Evolutionary conservation across 768 basidiomycete genomes (phyloP).

Genomic region (Russula abietina): DNA sequence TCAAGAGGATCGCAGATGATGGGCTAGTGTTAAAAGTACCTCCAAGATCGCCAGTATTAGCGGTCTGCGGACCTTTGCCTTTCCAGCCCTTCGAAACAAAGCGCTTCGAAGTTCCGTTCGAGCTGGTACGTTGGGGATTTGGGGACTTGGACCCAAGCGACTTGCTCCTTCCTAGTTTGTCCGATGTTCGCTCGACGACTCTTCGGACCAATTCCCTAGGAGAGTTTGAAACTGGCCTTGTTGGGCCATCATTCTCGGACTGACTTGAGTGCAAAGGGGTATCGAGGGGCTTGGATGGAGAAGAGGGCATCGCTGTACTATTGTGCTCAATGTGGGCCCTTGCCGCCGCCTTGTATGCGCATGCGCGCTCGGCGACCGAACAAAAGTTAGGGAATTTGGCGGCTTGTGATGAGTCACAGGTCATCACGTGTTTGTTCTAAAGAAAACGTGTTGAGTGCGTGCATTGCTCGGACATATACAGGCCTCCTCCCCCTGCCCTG

Average conservation of each 20-base stretch:
- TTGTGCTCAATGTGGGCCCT: not conserved
- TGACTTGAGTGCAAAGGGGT: not conserved
- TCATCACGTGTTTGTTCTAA: slow-evolving; percentile 4
- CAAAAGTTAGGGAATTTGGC: too few species aligned
- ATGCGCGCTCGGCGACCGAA: not conserved
- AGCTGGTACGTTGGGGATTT: slow-evolving; percentile 30
- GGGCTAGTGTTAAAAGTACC: not conserved
- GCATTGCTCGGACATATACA: slow-evolving; percentile 8
- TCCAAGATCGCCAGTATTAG: slow-evolving; percentile 31
- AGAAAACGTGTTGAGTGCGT: slow-evolving; percentile 42
- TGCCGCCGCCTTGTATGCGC: not conserved
- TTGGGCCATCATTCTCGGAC: slow-evolving; percentile 10
- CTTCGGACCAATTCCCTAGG: slow-evolving; percentile 28
- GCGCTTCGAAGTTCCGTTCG: slow-evolving; percentile 39
- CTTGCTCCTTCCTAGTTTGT: slow-evolving; percentile 55
- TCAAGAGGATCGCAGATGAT: not conserved
- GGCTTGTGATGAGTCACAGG: not conserved
- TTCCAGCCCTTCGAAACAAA: slow-evolving; percentile 52
- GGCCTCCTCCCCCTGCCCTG: not conserved
- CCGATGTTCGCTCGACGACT: slow-evolving; percentile 49
- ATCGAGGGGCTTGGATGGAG: slow-evolving; percentile 2
- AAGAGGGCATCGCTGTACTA: slow-evolving; percentile 8
- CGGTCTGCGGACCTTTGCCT: slow-evolving; percentile 42
- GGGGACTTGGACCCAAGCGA: slow-evolving; percentile 24
- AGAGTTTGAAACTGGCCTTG: slow-evolving; percentile 12